phyloP scores from a whole-genome alignment of 2,329 filamentous ascomycete species.

The Xenoacremonium recifei region DNA sequence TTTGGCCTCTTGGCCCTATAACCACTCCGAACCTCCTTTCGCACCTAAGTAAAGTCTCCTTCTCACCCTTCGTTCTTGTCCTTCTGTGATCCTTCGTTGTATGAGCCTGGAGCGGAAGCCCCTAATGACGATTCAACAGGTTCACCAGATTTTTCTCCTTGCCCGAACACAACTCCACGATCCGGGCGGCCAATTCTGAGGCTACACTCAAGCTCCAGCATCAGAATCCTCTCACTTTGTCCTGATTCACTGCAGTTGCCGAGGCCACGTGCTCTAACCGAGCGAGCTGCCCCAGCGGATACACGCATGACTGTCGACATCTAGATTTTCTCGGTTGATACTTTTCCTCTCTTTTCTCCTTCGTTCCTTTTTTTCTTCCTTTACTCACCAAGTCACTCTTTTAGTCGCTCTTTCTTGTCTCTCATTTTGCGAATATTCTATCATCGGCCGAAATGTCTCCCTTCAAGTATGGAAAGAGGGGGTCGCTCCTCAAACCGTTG shows the following conservation, averaged over 20 bases:
- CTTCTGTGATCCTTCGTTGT: too few relatives aligned
- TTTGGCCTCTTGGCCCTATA: too few relatives aligned
- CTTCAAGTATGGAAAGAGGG: slow-evolving; percentile 30
- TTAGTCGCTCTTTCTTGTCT: slow-evolving; percentile 1
- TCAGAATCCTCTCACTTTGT: slow-evolving; percentile 1
- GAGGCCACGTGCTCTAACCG: neutral
- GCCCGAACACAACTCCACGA: slow-evolving; percentile 5
- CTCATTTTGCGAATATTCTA: neutral
- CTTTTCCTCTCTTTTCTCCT: slow-evolving; percentile 5
- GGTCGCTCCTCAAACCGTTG: slow-evolving; percentile 25
- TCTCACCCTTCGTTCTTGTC: too few relatives aligned
- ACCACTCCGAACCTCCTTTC: too few relatives aligned
- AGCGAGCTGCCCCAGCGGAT: neutral
- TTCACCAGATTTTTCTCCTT: slow-evolving; percentile 3
- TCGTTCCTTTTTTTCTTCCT: slow-evolving; percentile 8
- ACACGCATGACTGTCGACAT: neutral
- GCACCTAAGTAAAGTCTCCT: too few relatives aligned
- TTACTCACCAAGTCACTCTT: slow-evolving; percentile 4
- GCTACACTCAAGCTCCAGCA: neutral
- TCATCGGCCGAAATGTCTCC: slow-evolving; percentile 20
- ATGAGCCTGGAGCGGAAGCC: slow-evolving; percentile 2
- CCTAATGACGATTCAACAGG: slow-evolving; percentile 8
- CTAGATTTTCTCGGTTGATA: neutral
- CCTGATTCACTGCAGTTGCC: slow-evolving; percentile 11
- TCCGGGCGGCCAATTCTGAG: slow-evolving; percentile 8